These are phyloP conservation scores for Termitomyces eurrhizus DNA, from an alignment of 768 basidiomycete genomes.

Conservation along the genomic window DNA sequence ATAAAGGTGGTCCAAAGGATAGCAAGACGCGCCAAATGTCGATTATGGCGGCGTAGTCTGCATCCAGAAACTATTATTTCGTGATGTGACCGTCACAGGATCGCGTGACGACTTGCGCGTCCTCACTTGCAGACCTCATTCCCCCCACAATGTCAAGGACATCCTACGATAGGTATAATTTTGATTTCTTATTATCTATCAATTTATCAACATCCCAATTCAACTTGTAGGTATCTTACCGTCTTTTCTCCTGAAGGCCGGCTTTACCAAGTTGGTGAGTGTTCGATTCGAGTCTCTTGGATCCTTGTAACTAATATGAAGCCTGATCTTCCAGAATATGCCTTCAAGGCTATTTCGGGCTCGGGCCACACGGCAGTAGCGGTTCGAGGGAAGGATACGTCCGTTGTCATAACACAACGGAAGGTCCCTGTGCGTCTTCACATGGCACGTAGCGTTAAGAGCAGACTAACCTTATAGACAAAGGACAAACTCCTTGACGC, in stretches of 20 bases:
- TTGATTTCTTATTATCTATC: not conserved
- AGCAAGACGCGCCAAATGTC: not conserved
- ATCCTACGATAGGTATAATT: slow-evolving; percentile 79
- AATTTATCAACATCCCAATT: not conserved
- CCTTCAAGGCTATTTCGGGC: slow-evolving; percentile 98
- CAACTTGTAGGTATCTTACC: slow-evolving; percentile 72
- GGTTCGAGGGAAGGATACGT: slow-evolving; percentile 90
- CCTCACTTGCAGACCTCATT: slow-evolving; percentile 18
- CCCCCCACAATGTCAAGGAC: slow-evolving; percentile 78
- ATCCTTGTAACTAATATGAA: slow-evolving; percentile 11
- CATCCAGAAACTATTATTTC: slow-evolving; percentile 14
- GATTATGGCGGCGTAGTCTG: not conserved
- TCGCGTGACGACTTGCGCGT: slow-evolving; percentile 60
- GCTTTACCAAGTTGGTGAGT: slow-evolving; percentile 95
- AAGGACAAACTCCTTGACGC: slow-evolving; percentile 98
- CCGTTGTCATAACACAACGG: slow-evolving; percentile 96
- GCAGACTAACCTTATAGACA: not conserved
- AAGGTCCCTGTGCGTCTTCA: slow-evolving; percentile 83
- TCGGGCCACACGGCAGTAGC: slow-evolving; percentile 93
- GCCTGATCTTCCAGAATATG: slow-evolving; percentile 68
- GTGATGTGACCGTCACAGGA: slow-evolving; percentile 32
- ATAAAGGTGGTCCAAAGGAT: not conserved
- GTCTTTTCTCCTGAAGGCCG: slow-evolving; percentile 97
- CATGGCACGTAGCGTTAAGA: not conserved
- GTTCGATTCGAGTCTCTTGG: slow-evolving; percentile 2